Evolutionary conservation across 2,329 filamentous ascomycete species (phyloP).

Genomic region (Fusarium sp.): DNA sequence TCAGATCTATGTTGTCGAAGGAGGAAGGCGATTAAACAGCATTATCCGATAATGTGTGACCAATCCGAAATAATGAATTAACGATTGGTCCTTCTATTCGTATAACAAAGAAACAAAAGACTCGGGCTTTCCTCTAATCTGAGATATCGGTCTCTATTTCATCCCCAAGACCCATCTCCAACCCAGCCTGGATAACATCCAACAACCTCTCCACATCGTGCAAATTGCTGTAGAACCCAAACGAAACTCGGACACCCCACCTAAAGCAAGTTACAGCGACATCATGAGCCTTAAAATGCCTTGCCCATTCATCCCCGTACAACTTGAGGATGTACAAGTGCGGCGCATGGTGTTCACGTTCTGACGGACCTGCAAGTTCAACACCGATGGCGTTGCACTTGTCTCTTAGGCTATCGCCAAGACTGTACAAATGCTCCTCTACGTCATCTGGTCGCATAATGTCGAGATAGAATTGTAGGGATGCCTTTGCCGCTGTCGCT

Average conservation of each 20-base stretch:
- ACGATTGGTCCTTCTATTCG: background rate
- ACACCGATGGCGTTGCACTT: constrained; percentile 38
- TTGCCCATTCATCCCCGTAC: constrained; percentile 34
- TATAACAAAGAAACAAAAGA: background rate
- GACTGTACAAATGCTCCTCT: constrained; percentile 37
- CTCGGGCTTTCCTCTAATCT: background rate
- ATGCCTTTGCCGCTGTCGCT: constrained; percentile 39
- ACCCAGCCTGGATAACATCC: background rate
- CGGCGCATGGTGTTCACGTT: constrained; percentile 38
- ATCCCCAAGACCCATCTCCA: background rate
- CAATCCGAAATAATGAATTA: too few relatives aligned
- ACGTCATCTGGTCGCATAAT: constrained; percentile 40
- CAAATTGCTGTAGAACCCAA: constrained; percentile 21
- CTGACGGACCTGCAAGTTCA: constrained; percentile 34
- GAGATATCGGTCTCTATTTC: background rate
- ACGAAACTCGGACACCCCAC: constrained; percentile 42
- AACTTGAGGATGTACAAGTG: constrained; percentile 46
- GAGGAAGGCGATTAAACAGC: background rate
- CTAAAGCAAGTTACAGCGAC: constrained; percentile 40
- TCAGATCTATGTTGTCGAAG: background rate
- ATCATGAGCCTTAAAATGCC: constrained; percentile 25
- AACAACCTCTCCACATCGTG: constrained; percentile 8
- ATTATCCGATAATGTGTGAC: too few relatives aligned
- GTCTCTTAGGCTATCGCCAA: constrained; percentile 37
- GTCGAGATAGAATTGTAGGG: constrained; percentile 44